Conservation (phyloP, 2,329 filamentous ascomycete genomes). For the Hortaea werneckii region DNA sequence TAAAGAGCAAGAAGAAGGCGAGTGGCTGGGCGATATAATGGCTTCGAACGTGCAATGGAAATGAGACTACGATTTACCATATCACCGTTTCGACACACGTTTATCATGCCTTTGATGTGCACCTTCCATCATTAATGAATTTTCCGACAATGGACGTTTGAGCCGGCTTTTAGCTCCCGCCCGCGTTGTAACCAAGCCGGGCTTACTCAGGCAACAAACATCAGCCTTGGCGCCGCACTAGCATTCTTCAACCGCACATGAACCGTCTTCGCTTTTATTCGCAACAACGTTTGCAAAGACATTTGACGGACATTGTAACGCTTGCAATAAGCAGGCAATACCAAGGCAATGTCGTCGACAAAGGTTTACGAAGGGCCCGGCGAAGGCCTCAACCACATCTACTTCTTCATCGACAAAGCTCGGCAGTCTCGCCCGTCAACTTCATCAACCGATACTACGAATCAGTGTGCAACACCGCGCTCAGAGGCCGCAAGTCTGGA, state of each 20-base stretch:
- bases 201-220: neutral
- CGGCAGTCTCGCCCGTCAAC: neutral
- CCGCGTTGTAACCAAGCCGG: neutral
- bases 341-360: neutral
- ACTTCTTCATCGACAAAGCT: constrained; percentile 10
- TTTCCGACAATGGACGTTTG: neutral
- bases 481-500: constrained; percentile 2
- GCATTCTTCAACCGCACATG: neutral
- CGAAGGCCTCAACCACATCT: constrained; percentile 8
- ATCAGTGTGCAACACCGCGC: neutral
- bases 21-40: constrained; percentile 27
- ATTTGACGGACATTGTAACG: neutral
- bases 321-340: neutral
- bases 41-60: neutral
- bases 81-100: no score
- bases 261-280: neutral
- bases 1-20: constrained; percentile 27
- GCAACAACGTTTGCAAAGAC: neutral
- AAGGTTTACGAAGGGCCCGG: neutral
- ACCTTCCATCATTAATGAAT: no score
- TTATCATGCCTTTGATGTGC: no score
- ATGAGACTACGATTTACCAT: neutral
- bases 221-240: neutral
- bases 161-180: neutral
- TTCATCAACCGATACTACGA: neutral